Evolutionary conservation across 225 moss, liverwort and hornwort species (phyloP), one percentile per base, ranked within the genome.

Genomic region (Rhytidiadelphus loreus): DNA sequence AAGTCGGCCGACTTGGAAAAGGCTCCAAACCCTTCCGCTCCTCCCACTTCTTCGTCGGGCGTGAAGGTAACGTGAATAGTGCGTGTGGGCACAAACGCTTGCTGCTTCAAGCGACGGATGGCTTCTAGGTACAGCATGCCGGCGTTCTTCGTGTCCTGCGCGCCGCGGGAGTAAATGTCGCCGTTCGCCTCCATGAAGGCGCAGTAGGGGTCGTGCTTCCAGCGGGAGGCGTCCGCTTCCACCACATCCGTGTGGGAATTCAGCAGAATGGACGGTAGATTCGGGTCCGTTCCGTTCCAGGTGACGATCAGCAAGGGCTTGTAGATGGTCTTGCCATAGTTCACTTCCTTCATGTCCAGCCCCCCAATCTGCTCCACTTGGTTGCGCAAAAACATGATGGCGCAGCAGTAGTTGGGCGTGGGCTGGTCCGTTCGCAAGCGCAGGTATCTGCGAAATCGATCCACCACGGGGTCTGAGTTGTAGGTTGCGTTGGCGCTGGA

Each of bases 181-280:
- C 91, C 94, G 53, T 88, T 77, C 30, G 91, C 90, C 60, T 95
- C 93, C 88, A 95, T 92, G 64, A 74, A 74, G 6, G 94, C 93
- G 24, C 77, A 92, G 74, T 94, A 95, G 3, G 95, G 94, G 72
- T 94, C 92, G 76, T 91, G 62, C 28, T 77, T 88, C 93, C 93
- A 95, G 57, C 83, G 70, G 11, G 85, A 90, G 35, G 64, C 63
- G 57, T 88, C 89, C 53, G 89, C 92, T 26, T 80, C 71, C 25
- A 94, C 93, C 28, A 94, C 95, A 68, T 95, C 95, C 93, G 94
- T 95, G 80, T 95, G 94, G 10, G 93, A 94, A 85, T 92, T 94
- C n/a, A 95, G 87, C 33, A 93, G 48, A 60, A 95, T 84, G 32
- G 95, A 92, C 23, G 79, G 83, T 81, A 94, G 81, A 7, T 44